phyloP scores from a whole-genome alignment of 805 yeast species.

The Wickerhamomyces subpelliculosus region DNA sequence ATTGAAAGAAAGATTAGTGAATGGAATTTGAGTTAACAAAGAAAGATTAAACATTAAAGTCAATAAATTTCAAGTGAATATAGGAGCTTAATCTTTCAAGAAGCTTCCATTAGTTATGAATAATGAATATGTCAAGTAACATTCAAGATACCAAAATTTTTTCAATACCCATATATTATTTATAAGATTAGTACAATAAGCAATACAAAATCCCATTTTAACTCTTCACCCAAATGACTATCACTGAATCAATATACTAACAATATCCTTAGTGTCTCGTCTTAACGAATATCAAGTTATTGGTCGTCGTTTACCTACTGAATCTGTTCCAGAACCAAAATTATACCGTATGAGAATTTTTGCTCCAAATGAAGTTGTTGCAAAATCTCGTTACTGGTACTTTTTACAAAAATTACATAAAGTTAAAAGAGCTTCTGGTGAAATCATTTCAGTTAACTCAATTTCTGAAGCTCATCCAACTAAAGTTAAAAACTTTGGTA shows the following conservation, averaged over 20 bases:
- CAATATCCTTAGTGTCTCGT: slow-evolving; percentile 66
- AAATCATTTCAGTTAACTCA: slow-evolving; percentile 87
- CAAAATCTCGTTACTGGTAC: slow-evolving; percentile 99
- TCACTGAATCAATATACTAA: slow-evolving; percentile 4
- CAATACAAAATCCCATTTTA: background rate
- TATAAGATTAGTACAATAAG: too few species aligned
- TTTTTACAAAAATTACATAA: slow-evolving; percentile 98
- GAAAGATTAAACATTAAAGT: too few species aligned
- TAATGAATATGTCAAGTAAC: too few species aligned
- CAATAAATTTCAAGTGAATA: too few species aligned
- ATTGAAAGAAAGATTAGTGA: too few species aligned
- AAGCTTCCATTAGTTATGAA: too few species aligned
- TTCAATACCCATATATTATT: too few species aligned
- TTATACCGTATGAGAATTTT: slow-evolving; percentile 99
- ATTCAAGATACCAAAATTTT: too few species aligned
- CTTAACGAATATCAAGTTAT: slow-evolving; percentile 99
- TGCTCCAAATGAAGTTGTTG: slow-evolving; percentile 98
- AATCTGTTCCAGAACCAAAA: slow-evolving; percentile 98
- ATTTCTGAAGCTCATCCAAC: slow-evolving; percentile 95
- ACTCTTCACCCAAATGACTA: too few species aligned
- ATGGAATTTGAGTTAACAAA: too few species aligned
- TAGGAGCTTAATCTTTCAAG: too few species aligned
- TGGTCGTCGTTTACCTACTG: slow-evolving; percentile 99
- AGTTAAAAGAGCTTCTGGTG: slow-evolving; percentile 99
- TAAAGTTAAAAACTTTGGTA: slow-evolving; percentile 99